Evolutionary conservation across 192 early-diverging fungal species (phyloP), one percentile per base, ranked within the genome.

Genomic region (Podila horticola): DNA sequence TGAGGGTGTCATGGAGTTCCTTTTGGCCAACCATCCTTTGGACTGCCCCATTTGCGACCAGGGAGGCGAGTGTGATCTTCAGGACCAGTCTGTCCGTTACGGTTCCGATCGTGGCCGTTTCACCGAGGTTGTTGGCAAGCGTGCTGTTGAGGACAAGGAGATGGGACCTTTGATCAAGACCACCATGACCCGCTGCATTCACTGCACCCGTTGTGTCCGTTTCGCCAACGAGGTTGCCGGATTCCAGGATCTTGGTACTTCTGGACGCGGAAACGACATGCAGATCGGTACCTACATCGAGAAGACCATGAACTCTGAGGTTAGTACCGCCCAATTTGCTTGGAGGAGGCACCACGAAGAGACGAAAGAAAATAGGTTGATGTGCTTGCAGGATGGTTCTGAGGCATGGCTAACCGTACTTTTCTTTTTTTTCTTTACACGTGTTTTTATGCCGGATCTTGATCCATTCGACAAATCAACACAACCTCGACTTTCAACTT

Each of bases 41-140:
- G 98, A 99, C 84, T 99, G 95, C 83, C 98, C 98, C 51, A 94
- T 99, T 74, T 99, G 98, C 81, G 98, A 99, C 84, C 98, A 99
- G 83, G 98, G 98, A 85, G 98, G 97, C 59, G 98, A 99, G 86
- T 99, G 98, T 82, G 98, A 99, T 86, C 86, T 99, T 63, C 98
- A 99, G 86, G 98, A 99, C 86, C 98, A 99, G 88, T 92, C 92
- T 38, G 92, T 99, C 81, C 92, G 98, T 74, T 99, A 95, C 82
- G 98, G 98, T 61, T 89, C 90, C 22, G 98, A 99, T 82, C 94
- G 98, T 71, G 93, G 94, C 41, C 92, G 98, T 71, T 96, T 96
- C 84, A 45, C 84, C 50, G 96, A 97, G 86, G 77, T 90, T 49
- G 86, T 82, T 34, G 95, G 92, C 62, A 99, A 99, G 88, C 95